A percentile compares a stretch with the other conserved stretches of the same genome.
These are phyloP conservation scores for Sugiyamaella xylanicola DNA, from an alignment of 1,139 yeast genomes.

Conservation along the genomic window DNA sequence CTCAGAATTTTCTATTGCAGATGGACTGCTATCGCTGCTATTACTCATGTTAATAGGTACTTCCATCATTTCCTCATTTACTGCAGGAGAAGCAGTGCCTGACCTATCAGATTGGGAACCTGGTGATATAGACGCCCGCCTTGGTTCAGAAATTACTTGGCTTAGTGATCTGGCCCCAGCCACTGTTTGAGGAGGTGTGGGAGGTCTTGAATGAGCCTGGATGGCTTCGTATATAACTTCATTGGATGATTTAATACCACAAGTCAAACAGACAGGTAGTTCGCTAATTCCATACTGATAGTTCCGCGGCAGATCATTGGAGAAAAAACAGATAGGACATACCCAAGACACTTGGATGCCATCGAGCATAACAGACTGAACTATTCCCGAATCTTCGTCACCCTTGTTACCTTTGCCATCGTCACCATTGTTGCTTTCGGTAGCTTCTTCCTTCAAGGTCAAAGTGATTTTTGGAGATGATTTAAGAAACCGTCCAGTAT, in stretches of 20 bases:
- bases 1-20: slow-evolving; percentile 30
- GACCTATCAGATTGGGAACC: slow-evolving; percentile 9
- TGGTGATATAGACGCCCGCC: background rate
- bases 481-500: slow-evolving; percentile 64
- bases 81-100: background rate
- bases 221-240: slow-evolving; percentile 41
- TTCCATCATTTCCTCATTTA: background rate
- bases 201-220: slow-evolving; percentile 23
- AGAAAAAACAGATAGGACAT: slow-evolving; percentile 79
- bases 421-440: background rate
- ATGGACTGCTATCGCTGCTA: slow-evolving; percentile 3
- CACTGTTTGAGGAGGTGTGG: slow-evolving; percentile 3
- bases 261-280: slow-evolving; percentile 66
- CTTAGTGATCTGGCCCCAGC: background rate
- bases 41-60: background rate
- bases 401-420: background rate
- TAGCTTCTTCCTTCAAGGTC: slow-evolving; percentile 33
- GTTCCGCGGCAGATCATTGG: slow-evolving; percentile 53
- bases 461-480: slow-evolving; percentile 76
- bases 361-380: slow-evolving; percentile 19
- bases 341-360: slow-evolving; percentile 55
- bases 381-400: background rate
- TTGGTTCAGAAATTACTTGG: background rate
- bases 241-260: slow-evolving; percentile 64
- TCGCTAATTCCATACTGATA: slow-evolving; percentile 42